phyloP scores from a whole-genome alignment of 371 early-diverging fungal species.

The Mortierella sp. region DNA sequence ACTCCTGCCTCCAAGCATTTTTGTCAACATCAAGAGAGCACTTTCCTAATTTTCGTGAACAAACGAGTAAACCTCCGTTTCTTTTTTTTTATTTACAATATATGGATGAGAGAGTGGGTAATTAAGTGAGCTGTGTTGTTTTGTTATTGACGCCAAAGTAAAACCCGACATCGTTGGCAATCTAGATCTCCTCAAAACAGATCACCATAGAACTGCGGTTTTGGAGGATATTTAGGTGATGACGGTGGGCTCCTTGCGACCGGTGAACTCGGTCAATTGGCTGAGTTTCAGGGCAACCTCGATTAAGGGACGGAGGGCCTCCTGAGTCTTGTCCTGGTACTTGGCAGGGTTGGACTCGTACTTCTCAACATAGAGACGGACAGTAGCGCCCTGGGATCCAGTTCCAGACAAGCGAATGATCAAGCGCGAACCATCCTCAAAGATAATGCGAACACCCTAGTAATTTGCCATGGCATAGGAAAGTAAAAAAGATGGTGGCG shows the following conservation, averaged over 20 bases:
- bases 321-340: conserved; percentile 80
- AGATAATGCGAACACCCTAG: conserved; percentile 90
- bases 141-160: neutral
- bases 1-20: neutral
- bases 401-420: conserved; percentile 96
- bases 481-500: too few species aligned
- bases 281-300: conserved; percentile 85
- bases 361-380: conserved; percentile 96
- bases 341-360: conserved; percentile 77
- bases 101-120: neutral
- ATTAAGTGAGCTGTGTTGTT: neutral
- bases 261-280: conserved; percentile 85
- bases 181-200: neutral
- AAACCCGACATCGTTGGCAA: neutral
- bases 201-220: neutral
- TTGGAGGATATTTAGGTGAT: conserved; percentile 79
- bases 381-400: conserved; percentile 96
- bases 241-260: conserved; percentile 94
- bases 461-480: too few species aligned
- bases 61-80: neutral
- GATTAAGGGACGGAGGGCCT: conserved; percentile 91
- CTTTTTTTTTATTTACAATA: conserved; percentile 9
- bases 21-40: neutral
- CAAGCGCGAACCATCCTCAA: conserved; percentile 91
- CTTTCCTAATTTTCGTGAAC: neutral